Percentiles rank a stretch among this genome's conserved stretches.
phyloP scores from a whole-genome alignment of 345 rosid genomes.

The Corchorus olitorius region DNA sequence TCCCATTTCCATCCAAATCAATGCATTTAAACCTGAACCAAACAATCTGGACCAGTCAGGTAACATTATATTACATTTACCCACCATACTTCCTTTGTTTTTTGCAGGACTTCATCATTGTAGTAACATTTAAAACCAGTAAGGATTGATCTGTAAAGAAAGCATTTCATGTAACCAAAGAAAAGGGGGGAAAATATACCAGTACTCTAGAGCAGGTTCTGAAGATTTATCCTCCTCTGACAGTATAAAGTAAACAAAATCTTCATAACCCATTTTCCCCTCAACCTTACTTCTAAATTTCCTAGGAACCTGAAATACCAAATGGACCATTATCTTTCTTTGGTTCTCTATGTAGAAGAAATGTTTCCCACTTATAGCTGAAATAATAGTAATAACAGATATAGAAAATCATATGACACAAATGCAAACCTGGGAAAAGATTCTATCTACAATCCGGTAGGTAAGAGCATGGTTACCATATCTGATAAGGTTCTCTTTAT shows the following conservation, averaged over 20 bases:
- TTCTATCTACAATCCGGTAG: constrained; percentile 82
- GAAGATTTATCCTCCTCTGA: constrained; percentile 95
- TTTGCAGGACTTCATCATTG: background rate
- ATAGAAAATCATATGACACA: background rate
- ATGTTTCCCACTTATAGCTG: constrained; percentile 11
- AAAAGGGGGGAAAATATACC: constrained; percentile 40
- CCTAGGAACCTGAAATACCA: constrained; percentile 62
- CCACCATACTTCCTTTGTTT: background rate
- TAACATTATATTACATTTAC: background rate
- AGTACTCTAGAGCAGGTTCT: constrained; percentile 86
- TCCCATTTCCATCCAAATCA: constrained; percentile 89
- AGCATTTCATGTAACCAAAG: background rate
- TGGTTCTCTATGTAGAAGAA: background rate
- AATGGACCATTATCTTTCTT: background rate
- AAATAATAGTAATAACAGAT: background rate
- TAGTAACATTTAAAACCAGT: background rate
- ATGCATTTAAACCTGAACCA: constrained; percentile 85
- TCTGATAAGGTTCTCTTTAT: constrained; percentile 79
- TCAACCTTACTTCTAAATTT: constrained; percentile 65
- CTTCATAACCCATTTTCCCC: constrained; percentile 95
- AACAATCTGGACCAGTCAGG: background rate
- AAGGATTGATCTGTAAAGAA: background rate
- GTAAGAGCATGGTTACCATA: constrained; percentile 91
- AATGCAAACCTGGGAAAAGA: constrained; percentile 77
- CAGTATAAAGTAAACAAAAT: constrained; percentile 87